These are phyloP conservation scores for Ogataea wickerhamii DNA, from an alignment of 805 yeast species.

Conservation along the genomic window DNA sequence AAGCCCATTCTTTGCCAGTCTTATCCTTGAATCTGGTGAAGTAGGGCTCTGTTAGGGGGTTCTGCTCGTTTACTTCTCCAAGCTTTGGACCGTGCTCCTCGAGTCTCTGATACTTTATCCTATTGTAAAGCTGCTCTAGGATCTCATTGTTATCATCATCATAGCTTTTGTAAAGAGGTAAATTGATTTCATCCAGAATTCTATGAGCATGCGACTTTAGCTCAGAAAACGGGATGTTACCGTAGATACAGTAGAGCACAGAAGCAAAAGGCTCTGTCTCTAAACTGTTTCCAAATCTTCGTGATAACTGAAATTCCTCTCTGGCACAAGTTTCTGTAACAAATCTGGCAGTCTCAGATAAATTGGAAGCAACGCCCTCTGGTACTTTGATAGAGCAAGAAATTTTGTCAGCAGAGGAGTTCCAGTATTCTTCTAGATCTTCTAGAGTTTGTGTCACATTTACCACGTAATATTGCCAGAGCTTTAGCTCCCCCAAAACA, in stretches of 20 bases:
- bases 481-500: conserved; percentile 60
- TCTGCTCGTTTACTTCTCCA: conserved; percentile 55
- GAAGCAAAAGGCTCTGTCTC: conserved; percentile 49
- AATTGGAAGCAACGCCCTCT: conserved; percentile 34
- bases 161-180: conserved; percentile 65
- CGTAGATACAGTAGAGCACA: conserved; percentile 41
- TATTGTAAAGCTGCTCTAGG: conserved; percentile 63
- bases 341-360: conserved; percentile 50
- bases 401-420: conserved; percentile 5
- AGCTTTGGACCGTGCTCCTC: conserved; percentile 79
- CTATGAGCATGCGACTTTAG: conserved; percentile 40
- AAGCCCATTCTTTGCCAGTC: conserved; percentile 58
- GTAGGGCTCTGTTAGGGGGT: conserved; percentile 80
- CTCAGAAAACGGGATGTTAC: conserved; percentile 30
- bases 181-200: conserved; percentile 74
- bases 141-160: conserved; percentile 71
- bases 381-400: conserved; percentile 40
- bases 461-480: conserved; percentile 89
- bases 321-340: conserved; percentile 41
- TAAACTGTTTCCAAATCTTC: conserved; percentile 51
- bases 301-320: conserved; percentile 43
- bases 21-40: conserved; percentile 65
- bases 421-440: conserved; percentile 39
- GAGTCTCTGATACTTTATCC: conserved; percentile 72
- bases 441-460: conserved; percentile 45